These are phyloP conservation scores for Pseudophaeomoniella oleicola DNA, from an alignment of 2,329 filamentous ascomycete species.

Conservation along the genomic window DNA sequence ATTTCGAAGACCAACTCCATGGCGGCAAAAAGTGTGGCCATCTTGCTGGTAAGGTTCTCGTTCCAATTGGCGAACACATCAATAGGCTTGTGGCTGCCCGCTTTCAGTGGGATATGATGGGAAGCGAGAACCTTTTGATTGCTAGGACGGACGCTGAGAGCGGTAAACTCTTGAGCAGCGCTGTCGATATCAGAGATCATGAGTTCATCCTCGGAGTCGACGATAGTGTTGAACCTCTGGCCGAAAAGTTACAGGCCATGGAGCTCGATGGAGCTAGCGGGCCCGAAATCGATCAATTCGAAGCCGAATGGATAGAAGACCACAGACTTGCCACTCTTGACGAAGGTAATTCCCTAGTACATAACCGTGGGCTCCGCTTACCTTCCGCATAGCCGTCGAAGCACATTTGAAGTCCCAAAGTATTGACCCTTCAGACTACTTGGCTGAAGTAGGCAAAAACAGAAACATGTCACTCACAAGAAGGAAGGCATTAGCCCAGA, in stretches of 20 bases:
- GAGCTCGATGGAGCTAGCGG: constrained; percentile 65
- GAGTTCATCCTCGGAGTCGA: constrained; percentile 88
- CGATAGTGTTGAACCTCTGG: constrained; percentile 63
- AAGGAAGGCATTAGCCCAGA: constrained; percentile 56
- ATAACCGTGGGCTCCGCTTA: not conserved
- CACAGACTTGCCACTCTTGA: constrained; percentile 83
- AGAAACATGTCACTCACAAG: constrained; percentile 64
- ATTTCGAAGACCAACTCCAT: constrained; percentile 96
- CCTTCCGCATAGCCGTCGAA: constrained; percentile 57
- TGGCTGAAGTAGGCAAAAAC: constrained; percentile 44
- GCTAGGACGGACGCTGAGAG: constrained; percentile 93
- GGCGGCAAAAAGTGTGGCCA: constrained; percentile 98
- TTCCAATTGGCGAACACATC: constrained; percentile 89
- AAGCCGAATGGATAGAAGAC: constrained; percentile 75
- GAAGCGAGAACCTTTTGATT: constrained; percentile 84
- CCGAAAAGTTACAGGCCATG: constrained; percentile 83
- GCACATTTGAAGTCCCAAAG: constrained; percentile 56
- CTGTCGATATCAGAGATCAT: constrained; percentile 87
- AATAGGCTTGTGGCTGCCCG: constrained; percentile 82
- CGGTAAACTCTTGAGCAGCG: constrained; percentile 75
- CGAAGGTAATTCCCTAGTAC: constrained; percentile 37
- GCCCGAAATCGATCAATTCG: constrained; percentile 69
- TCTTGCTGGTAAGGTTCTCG: constrained; percentile 86
- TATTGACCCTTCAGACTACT: constrained; percentile 52
- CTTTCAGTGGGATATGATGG: constrained; percentile 99